These are phyloP conservation scores for Sporothrix schenckii DNA, from an alignment of 2,329 filamentous ascomycete species.

Conservation along the genomic window DNA sequence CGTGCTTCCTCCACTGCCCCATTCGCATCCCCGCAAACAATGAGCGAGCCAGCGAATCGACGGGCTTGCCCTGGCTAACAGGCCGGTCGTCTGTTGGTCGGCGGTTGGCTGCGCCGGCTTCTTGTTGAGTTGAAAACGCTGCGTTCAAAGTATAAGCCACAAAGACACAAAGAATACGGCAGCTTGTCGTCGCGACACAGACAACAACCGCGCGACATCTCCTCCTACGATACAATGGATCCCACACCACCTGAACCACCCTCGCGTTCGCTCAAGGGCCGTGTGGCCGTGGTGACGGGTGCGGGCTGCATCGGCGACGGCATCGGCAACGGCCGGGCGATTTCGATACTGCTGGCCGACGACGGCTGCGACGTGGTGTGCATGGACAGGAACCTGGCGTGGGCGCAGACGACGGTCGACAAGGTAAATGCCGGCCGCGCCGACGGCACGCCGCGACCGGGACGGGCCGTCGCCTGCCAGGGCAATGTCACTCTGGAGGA, in stretches of 20 bases:
- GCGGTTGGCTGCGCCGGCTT: no score
- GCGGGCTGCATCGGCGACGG: constrained; percentile 35
- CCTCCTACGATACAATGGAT: background rate
- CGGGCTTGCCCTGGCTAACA: no score
- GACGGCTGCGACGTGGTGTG: constrained; percentile 38
- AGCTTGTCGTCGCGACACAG: no score
- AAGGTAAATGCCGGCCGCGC: constrained; percentile 29
- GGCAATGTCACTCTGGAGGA: constrained; percentile 59
- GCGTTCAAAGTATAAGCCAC: no score
- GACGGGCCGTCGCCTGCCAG: constrained; percentile 47
- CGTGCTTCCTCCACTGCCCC: background rate
- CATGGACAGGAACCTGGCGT: constrained; percentile 35
- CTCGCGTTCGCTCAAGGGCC: constrained; percentile 35
- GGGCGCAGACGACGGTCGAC: constrained; percentile 35
- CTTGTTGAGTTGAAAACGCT: no score
- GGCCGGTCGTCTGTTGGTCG: background rate
- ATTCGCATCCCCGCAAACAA: constrained; percentile 17
- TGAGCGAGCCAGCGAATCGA: constrained; percentile 6
- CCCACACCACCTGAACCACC: constrained; percentile 27
- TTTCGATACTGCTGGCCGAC: constrained; percentile 38
- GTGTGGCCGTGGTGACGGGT: constrained; percentile 39
- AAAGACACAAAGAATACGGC: no score
- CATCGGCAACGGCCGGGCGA: constrained; percentile 40
- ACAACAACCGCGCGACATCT: no score
- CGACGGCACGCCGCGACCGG: constrained; percentile 38